Conservation (phyloP, 768 basidiomycete genomes). For the Plicaturopsis crispa region DNA sequence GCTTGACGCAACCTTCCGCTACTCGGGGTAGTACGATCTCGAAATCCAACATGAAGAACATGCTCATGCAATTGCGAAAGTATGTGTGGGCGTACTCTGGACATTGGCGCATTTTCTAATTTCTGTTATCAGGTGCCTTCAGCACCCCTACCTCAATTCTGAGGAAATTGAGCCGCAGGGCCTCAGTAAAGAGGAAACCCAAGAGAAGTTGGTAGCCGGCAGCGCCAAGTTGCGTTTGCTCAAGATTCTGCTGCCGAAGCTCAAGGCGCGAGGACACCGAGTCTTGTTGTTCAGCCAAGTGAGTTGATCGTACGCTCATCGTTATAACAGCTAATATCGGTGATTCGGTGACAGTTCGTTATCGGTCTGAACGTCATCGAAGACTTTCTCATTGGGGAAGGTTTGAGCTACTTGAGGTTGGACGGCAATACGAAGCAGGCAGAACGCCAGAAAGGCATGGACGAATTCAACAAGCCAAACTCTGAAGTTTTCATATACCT, state of each 20-base stretch:
- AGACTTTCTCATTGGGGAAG: slow-evolving; percentile 82
- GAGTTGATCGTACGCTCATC: slow-evolving; percentile 11
- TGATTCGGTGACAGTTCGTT: slow-evolving; percentile 56
- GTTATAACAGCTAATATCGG: not conserved
- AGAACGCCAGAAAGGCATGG: slow-evolving; percentile 91
- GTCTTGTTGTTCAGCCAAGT: slow-evolving; percentile 92
- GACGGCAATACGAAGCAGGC: slow-evolving; percentile 85
- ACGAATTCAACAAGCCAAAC: slow-evolving; percentile 81
- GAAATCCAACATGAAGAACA: slow-evolving; percentile 66
- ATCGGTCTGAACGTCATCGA: slow-evolving; percentile 83
- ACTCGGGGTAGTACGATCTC: slow-evolving; percentile 21
- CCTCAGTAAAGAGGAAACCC: slow-evolving; percentile 49
- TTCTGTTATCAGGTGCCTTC: slow-evolving; percentile 54
- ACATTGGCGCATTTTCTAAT: not conserved
- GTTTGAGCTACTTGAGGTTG: slow-evolving; percentile 69
- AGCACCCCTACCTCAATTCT: slow-evolving; percentile 86
- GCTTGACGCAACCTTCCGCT: slow-evolving; percentile 40
- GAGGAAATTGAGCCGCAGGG: slow-evolving; percentile 71
- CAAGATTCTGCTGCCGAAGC: slow-evolving; percentile 69
- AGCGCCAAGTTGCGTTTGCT: slow-evolving; percentile 83
- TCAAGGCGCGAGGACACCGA: slow-evolving; percentile 81
- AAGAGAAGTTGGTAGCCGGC: slow-evolving; percentile 73
- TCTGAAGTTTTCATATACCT: slow-evolving; percentile 91
- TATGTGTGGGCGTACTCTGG: too few relatives aligned
- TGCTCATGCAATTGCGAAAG: slow-evolving; percentile 87